Evolutionary conservation across 495 filamentous ascomycete species (phyloP).

Genomic region (Rhizodiscina lignyota): DNA sequence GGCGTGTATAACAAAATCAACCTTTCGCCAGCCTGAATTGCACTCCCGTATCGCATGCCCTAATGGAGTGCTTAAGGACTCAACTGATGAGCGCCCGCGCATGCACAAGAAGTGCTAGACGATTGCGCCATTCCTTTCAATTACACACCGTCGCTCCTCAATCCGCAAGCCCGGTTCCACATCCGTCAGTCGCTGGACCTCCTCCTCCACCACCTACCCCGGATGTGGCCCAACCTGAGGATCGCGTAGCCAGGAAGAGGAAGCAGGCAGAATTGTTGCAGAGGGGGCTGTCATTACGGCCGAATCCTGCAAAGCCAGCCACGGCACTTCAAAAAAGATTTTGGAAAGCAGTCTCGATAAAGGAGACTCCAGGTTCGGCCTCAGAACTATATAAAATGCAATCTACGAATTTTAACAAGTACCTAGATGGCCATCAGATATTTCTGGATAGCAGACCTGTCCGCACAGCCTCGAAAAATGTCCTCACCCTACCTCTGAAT

Average conservation of each 20-base stretch:
- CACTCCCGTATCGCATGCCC: no score
- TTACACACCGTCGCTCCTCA: no score
- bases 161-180: constrained; percentile 43
- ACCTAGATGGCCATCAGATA: constrained; percentile 47
- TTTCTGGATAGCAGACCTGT: constrained; percentile 69
- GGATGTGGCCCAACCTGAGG: constrained; percentile 30
- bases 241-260: constrained; percentile 33
- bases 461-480: constrained; percentile 51
- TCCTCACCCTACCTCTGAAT: constrained; percentile 50
- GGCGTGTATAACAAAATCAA: no score
- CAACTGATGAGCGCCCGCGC: no score
- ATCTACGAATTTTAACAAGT: constrained; percentile 1
- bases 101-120: no score
- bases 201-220: constrained; percentile 63
- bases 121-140: no score
- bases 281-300: constrained; percentile 27
- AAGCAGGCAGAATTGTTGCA: constrained; percentile 37
- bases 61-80: no score
- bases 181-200: constrained; percentile 62
- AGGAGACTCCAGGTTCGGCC: constrained; percentile 31
- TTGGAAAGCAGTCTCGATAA: constrained; percentile 66
- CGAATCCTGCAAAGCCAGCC: constrained; percentile 24
- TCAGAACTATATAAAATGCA: neutral
- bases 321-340: constrained; percentile 49
- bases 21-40: no score